Evolutionary conservation across 2,329 filamentous ascomycete species (phyloP).

Genomic region (Graphilbum fragrans): DNA sequence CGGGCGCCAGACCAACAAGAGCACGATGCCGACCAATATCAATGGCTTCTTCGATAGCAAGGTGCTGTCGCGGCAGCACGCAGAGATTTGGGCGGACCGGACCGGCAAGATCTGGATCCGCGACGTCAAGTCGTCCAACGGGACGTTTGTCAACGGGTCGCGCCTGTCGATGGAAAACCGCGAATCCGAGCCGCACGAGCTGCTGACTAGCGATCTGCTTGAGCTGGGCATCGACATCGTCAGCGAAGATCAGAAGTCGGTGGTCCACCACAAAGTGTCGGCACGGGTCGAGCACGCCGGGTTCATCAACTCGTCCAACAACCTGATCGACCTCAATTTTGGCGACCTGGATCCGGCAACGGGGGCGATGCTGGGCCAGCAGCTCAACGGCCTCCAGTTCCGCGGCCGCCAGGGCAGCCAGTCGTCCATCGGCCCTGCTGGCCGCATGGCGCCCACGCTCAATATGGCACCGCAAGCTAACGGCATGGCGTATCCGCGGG

Average conservation of each 20-base stretch:
- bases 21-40: constrained; percentile 77
- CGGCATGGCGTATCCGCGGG: constrained; percentile 59
- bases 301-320: constrained; percentile 61
- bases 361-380: constrained; percentile 57
- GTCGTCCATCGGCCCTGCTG: constrained; percentile 48
- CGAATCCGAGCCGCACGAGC: constrained; percentile 89
- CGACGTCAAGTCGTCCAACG: constrained; percentile 97
- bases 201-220: constrained; percentile 81
- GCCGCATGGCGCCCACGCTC: constrained; percentile 43
- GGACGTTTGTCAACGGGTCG: constrained; percentile 91
- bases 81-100: constrained; percentile 80
- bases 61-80: constrained; percentile 89
- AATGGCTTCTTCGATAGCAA: constrained; percentile 99
- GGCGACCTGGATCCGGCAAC: constrained; percentile 80
- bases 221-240: constrained; percentile 98
- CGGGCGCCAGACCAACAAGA: constrained; percentile 92
- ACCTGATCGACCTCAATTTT: constrained; percentile 79
- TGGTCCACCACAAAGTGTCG: constrained; percentile 96
- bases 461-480: constrained; percentile 39
- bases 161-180: constrained; percentile 87
- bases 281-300: constrained; percentile 95
- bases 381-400: constrained; percentile 50
- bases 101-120: constrained; percentile 90
- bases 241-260: constrained; percentile 95
- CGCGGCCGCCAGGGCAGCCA: constrained; percentile 60